phyloP scores from a whole-genome alignment of 805 yeast species.

The Hagleromyces aurorensis region DNA sequence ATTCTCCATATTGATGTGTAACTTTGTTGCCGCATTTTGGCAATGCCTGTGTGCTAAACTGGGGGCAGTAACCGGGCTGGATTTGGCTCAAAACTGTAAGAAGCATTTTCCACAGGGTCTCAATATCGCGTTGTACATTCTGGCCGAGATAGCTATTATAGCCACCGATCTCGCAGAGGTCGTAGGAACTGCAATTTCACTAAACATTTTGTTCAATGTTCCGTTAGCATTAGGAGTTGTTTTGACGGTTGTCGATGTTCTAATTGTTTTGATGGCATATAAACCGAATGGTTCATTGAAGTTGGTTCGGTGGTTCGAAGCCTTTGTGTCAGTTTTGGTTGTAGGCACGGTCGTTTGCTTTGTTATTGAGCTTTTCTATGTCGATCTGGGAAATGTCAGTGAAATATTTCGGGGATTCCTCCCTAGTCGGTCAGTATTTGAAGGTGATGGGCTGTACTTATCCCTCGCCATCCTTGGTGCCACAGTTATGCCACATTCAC shows the following conservation, averaged over 20 bases:
- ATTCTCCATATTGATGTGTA: slow-evolving; percentile 71
- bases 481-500: slow-evolving; percentile 91
- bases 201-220: slow-evolving; percentile 70
- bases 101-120: slow-evolving; percentile 58
- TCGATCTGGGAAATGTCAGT: slow-evolving; percentile 45
- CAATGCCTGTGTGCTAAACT: slow-evolving; percentile 80
- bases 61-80: slow-evolving; percentile 92
- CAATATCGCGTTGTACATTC: slow-evolving; percentile 54
- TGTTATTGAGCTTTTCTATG: slow-evolving; percentile 65
- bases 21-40: slow-evolving; percentile 77
- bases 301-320: slow-evolving; percentile 72
- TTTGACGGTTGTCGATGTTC: slow-evolving; percentile 77
- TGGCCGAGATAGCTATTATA: slow-evolving; percentile 86
- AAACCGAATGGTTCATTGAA: slow-evolving; percentile 75
- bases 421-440: slow-evolving; percentile 43
- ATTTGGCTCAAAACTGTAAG: slow-evolving; percentile 81
- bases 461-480: slow-evolving; percentile 88
- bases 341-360: slow-evolving; percentile 81
- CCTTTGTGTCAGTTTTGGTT: slow-evolving; percentile 69
- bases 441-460: slow-evolving; percentile 61
- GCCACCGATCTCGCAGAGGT: slow-evolving; percentile 97
- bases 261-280: slow-evolving; percentile 80
- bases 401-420: slow-evolving; percentile 65
- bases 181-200: slow-evolving; percentile 93
- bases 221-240: slow-evolving; percentile 82